Conservation (phyloP, 345 rosid genomes). For the Eucalyptus cloeziana region DNA sequence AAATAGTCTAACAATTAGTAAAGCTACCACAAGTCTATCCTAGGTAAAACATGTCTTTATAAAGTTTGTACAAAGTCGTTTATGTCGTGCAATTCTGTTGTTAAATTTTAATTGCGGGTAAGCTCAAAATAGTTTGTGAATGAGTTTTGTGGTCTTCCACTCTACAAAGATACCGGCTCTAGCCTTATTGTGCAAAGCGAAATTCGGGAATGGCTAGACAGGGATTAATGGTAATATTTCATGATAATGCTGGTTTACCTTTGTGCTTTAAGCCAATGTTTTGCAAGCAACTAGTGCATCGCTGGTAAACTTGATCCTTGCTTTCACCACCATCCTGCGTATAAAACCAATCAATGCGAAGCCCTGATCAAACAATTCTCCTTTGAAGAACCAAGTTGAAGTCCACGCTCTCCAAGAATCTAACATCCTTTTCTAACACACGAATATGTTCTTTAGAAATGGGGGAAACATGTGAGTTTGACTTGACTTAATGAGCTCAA, state of each 20-base stretch:
- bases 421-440: not conserved
- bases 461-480: not conserved
- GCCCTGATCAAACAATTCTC: not conserved
- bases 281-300: conserved; percentile 60
- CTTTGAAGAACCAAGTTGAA: not conserved
- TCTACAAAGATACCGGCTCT: not conserved
- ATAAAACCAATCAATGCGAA: not conserved
- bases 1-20: not conserved
- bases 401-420: not conserved
- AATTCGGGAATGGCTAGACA: not conserved
- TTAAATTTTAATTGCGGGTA: not conserved
- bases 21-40: not conserved
- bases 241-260: conserved; percentile 14
- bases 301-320: conserved; percentile 53
- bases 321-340: conserved; percentile 77
- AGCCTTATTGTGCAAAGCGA: not conserved
- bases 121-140: not conserved
- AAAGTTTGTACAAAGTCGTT: not conserved
- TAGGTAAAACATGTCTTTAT: not conserved
- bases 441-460: not conserved
- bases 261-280: conserved; percentile 60
- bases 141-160: not conserved
- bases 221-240: not conserved
- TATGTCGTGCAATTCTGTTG: not conserved
- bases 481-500: not conserved